Evolutionary conservation across 768 basidiomycete species (phyloP), one percentile per base, ranked within the genome.

Genomic region (Leccinum aurantiacum): DNA sequence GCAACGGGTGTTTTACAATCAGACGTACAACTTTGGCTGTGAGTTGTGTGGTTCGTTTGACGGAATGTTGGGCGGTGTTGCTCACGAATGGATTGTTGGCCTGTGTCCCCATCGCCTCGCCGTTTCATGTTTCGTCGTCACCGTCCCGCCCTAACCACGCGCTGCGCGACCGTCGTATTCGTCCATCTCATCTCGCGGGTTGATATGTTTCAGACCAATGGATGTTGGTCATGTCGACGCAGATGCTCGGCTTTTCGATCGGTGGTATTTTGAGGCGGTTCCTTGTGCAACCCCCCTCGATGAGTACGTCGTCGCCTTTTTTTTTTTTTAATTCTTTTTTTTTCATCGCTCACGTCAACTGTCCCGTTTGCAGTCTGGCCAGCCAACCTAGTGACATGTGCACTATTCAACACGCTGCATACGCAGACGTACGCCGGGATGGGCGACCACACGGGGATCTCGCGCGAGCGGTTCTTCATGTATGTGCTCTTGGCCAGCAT

Each of bases 321-420:
- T 29, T 9, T 8, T 29, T 25, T 1, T 31, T 33, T 33, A n/a
- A n/a, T 29, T 17, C 6, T 38, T 17, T 17, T 46, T 5, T 41
- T 3, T 17, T 38, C 15, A 2, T 10, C 9, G 9, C n/a, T 41
- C 41, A 41, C 41, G 17, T 3, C 8, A n/a, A 41, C 38, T 17
- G 17, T 17, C 75, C 0, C 78, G 81, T 54, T 79, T 79, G n/a
- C 58, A 85, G 87, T 91, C 49, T 91, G 89, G 89, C 89, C 89
- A 1, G 80, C 82, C 58, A 85, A 85, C 35, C 77, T 91, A 4
- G 89, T 90, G 14, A 78, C 81, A 0, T 89, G 88, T 65, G 85
- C 87, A 3, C 67, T 90, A 2, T 89, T 88, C 71, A 90, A 91
- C 63, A 91, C 89, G 0, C 78, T 91, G 6, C 89, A 91, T 69